Conservation (phyloP, 2,329 filamentous ascomycete species). For the Exophiala sideris region DNA sequence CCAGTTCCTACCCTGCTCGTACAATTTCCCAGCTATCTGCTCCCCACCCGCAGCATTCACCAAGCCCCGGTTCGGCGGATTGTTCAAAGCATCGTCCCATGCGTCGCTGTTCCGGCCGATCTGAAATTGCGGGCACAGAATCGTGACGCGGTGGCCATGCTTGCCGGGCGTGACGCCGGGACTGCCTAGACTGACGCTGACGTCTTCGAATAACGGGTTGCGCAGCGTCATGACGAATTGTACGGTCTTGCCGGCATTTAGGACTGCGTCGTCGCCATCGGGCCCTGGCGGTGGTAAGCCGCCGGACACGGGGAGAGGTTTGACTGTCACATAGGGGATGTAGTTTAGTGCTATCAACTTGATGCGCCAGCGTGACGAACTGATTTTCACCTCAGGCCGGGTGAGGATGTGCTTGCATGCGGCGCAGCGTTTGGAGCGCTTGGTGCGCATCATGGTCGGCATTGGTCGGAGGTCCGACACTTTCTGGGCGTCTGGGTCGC, state of each 20-base stretch:
- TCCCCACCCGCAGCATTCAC: constrained; percentile 50
- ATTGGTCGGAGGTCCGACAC: constrained; percentile 73
- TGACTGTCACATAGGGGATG: constrained; percentile 72
- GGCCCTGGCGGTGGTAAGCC: constrained; percentile 28
- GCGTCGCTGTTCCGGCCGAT: constrained; percentile 92
- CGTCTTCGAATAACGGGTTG: constrained; percentile 89
- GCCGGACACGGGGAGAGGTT: constrained; percentile 48
- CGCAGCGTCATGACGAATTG: constrained; percentile 88
- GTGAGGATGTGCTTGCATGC: constrained; percentile 91
- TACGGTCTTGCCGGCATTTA: constrained; percentile 51
- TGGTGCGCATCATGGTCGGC: constrained; percentile 79
- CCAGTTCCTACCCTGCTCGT: constrained; percentile 91
- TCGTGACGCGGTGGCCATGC: constrained; percentile 76
- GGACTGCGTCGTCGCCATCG: constrained; percentile 40
- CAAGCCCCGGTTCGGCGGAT: constrained; percentile 37
- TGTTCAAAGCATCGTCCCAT: constrained; percentile 82
- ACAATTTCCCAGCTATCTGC: constrained; percentile 90
- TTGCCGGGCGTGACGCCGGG: constrained; percentile 74
- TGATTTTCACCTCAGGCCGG: constrained; percentile 87
- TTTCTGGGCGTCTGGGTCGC: constrained; percentile 53
- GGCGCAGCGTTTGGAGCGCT: constrained; percentile 89
- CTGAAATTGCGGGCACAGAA: constrained; percentile 90
- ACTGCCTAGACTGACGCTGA: constrained; percentile 83
- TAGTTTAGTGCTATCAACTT: constrained; percentile 83
- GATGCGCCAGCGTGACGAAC: constrained; percentile 87